Evolutionary conservation across 1,139 yeast genomes (phyloP).

Genomic region (Hansenula lynferdii): DNA sequence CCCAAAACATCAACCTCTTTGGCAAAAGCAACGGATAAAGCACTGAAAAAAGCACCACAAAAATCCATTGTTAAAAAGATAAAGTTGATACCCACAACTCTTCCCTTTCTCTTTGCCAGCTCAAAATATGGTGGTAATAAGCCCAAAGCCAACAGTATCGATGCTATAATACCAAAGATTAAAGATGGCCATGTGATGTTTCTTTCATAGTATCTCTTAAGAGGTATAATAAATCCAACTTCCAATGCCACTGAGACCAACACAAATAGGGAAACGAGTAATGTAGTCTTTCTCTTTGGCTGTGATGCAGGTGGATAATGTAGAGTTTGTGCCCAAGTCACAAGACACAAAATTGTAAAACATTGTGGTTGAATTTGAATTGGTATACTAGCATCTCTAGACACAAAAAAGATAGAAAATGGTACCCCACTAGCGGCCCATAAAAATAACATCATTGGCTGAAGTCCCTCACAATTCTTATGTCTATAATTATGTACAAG

Average conservation of each 20-base stretch:
- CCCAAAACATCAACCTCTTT: constrained; percentile 57
- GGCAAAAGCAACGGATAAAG: constrained; percentile 51
- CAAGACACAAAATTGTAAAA: constrained; percentile 57
- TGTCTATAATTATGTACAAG: constrained; percentile 58
- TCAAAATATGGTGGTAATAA: constrained; percentile 88
- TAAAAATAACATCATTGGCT: constrained; percentile 67
- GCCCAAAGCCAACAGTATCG: constrained; percentile 71
- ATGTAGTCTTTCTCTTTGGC: constrained; percentile 29
- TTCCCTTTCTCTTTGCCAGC: constrained; percentile 69
- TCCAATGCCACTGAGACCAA: constrained; percentile 50
- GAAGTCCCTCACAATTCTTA: constrained; percentile 75
- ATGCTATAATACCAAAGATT: constrained; percentile 74
- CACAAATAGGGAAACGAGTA: constrained; percentile 33
- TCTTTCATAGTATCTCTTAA: constrained; percentile 45
- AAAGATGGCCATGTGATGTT: constrained; percentile 68
- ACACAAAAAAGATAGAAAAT: constrained; percentile 67
- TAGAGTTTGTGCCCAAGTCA: constrained; percentile 63
- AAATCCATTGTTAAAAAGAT: constrained; percentile 75
- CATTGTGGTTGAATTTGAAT: constrained; percentile 74
- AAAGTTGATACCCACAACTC: constrained; percentile 87
- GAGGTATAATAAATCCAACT: constrained; percentile 59
- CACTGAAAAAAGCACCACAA: constrained; percentile 69
- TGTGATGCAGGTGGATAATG: constrained; percentile 63
- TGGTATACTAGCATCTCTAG: constrained; percentile 62
- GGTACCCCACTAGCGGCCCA: constrained; percentile 81